phyloP scores from a whole-genome alignment of 192 early-diverging fungal genomes.

The Backusella morwellensis region DNA sequence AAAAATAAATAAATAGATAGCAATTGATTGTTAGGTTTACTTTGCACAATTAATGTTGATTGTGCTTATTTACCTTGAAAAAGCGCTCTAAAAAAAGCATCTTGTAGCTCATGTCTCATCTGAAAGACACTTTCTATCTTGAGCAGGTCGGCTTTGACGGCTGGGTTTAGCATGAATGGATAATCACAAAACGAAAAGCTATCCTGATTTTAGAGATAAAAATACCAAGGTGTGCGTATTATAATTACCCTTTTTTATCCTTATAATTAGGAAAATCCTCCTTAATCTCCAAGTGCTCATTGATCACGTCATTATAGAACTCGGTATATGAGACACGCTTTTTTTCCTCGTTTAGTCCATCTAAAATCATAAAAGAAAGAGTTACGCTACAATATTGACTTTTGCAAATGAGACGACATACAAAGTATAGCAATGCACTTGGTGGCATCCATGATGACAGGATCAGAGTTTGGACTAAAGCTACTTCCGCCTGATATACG shows the following conservation, averaged over 20 bases:
- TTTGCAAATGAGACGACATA: slow-evolving; percentile 14
- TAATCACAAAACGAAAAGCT: slow-evolving; percentile 75
- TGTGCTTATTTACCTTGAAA: slow-evolving; percentile 44
- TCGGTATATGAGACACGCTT: slow-evolving; percentile 55
- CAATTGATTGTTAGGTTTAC: neutral
- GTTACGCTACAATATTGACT: neutral
- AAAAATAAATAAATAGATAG: no score
- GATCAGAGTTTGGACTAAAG: slow-evolving; percentile 26
- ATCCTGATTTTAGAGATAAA: neutral
- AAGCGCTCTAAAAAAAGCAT: slow-evolving; percentile 77
- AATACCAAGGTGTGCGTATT: neutral
- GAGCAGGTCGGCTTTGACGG: slow-evolving; percentile 72
- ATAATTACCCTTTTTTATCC: slow-evolving; percentile 49
- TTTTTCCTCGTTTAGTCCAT: slow-evolving; percentile 59
- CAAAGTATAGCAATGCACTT: slow-evolving; percentile 28
- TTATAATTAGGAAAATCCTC: slow-evolving; percentile 75
- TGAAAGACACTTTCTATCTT: slow-evolving; percentile 69
- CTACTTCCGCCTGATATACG: slow-evolving; percentile 1
- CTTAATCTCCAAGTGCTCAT: slow-evolving; percentile 71
- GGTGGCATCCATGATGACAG: slow-evolving; percentile 27
- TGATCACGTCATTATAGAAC: slow-evolving; percentile 72
- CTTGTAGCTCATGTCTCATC: slow-evolving; percentile 69
- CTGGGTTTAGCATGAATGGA: slow-evolving; percentile 69
- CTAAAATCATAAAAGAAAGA: slow-evolving; percentile 25
- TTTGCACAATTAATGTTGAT: no score